Base-by-base conservation (phyloP, 2,329 filamentous ascomycete genomes). In the Fusarium robinianum region DNA sequence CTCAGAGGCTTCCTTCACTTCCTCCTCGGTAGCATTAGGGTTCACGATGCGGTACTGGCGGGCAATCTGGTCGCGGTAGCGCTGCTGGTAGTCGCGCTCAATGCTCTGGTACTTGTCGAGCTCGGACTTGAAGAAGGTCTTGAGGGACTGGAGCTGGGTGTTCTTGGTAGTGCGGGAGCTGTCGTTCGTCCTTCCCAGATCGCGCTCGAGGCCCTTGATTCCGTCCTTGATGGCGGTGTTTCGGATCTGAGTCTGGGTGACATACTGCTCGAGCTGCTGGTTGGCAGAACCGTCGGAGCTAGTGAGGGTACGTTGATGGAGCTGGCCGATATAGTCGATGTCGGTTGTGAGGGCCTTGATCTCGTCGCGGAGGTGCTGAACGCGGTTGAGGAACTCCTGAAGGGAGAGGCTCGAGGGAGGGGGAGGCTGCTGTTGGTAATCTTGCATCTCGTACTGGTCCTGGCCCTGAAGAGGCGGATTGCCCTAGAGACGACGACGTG, bases 21-120 rank as follows among this genome's bases (percentile, higher is more conserved):
- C 85, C 2, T 78, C 73, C 47, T 90, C 86, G 34, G 79, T 79
- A n/a, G 88, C 88, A 30, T 90, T 84, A 37, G 88, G 88, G 65
- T 90, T 89, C 56, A 90, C 87, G 63, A 92, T 90, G 43, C 82
- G 78, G 69, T 88, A 91, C 69, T 94, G 88, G 61, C 88, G 79
- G 46, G 82, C 81, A 63, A 92, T 89, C 67, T 90, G 86, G 53
- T 90, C 85, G 49, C 84, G 80, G 67, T 90, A 90, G 53, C 83
- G 76, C 63, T 81, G 76, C 63, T 81, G 78, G 72, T 89, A 91
- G 31, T 79, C 76, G 46, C 79, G 74, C 74, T 94, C 88, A 63
- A 88, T 84, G 57, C 79, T 72, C 63, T 85, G 77, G 67, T 88
- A 90, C 58, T 80, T 79, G 64, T 84, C 77, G 52, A 91, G 75